Evolutionary conservation across 345 rosid species (phyloP), one percentile per base, ranked within the genome.

Genomic region (Tarenaya hassleriana): DNA sequence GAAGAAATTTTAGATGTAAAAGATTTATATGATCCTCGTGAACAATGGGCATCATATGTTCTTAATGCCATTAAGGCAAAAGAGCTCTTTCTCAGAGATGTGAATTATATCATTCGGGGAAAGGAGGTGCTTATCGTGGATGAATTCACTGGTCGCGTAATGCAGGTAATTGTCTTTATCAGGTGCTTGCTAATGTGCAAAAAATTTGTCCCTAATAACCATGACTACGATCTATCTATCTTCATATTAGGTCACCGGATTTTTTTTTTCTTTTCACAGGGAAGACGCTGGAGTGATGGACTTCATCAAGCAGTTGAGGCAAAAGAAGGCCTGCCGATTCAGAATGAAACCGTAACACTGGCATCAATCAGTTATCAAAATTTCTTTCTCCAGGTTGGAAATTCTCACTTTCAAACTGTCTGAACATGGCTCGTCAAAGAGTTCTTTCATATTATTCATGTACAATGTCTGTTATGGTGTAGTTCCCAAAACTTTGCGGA

Each of bases 301-400:
- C 92, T 91, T 73, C 98, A 91, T 69, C 98, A 91, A 84, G 98
- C 98, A 54, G 98, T 91, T 67, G 98, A 91, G 76, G 98, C 98
- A 47, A 91, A 91, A 76, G 96, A 91, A 74, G 82, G 74, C 40
- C 73, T 91, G 77, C 98, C 98, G 34, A 87, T 91, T 71, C 98
- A 91, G 72, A 87, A 87, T 60, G 96, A 91, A 84, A 84, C 98
- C 63, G 64, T 91, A 57, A 91, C 98, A 27, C 64, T 91, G 66
- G 98, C 98, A 41, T 91, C 98, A 55, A 87, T 91, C 52, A 86
- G 98, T 69, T 91, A 91, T 63, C 98, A 91, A 47, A 91, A 91
- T 75, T 91, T 91, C 83, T 91, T 91, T 65, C 96, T 91, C 40
- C 96, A 91, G 98, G 98, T 87, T 61, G 61, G 74, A 49, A 17